These are phyloP conservation scores for Penicillium steckii DNA, from an alignment of 495 filamentous ascomycete species.

Conservation along the genomic window DNA sequence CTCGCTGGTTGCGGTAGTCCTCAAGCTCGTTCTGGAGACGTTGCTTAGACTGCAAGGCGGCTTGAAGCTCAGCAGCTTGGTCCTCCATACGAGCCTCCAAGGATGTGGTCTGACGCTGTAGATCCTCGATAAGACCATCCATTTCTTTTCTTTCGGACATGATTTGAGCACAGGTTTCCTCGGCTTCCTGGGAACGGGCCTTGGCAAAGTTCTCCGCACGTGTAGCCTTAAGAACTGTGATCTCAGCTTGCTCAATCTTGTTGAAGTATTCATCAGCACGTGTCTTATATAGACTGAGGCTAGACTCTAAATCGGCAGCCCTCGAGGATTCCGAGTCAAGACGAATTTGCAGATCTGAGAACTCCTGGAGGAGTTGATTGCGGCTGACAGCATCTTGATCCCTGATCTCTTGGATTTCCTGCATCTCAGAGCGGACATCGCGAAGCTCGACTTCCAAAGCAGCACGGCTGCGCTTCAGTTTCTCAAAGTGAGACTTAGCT, in stretches of 20 bases:
- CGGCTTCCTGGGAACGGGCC: slow-evolving; percentile 81
- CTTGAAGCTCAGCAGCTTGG: slow-evolving; percentile 82
- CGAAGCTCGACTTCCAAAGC: slow-evolving; percentile 86
- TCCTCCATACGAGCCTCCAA: slow-evolving; percentile 92
- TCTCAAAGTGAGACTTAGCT: slow-evolving; percentile 82
- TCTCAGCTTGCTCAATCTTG: slow-evolving; percentile 96
- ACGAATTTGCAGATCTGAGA: slow-evolving; percentile 89
- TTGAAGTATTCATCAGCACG: slow-evolving; percentile 96
- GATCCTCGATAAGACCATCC: slow-evolving; percentile 83
- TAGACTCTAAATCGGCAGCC: slow-evolving; percentile 78
- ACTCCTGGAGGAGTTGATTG: slow-evolving; percentile 86
- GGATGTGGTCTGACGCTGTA: slow-evolving; percentile 84
- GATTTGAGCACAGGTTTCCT: slow-evolving; percentile 85
- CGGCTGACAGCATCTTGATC: slow-evolving; percentile 85
- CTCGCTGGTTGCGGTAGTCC: slow-evolving; percentile 91
- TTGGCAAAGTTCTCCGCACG: slow-evolving; percentile 94
- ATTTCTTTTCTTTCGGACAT: slow-evolving; percentile 91
- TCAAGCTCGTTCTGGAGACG: slow-evolving; percentile 96
- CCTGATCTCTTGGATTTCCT: slow-evolving; percentile 69
- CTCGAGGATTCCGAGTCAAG: slow-evolving; percentile 87
- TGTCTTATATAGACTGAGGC: slow-evolving; percentile 84
- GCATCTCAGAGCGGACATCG: slow-evolving; percentile 78
- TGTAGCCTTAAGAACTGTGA: slow-evolving; percentile 87
- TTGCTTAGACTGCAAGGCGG: slow-evolving; percentile 86
- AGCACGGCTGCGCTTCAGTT: slow-evolving; percentile 74